Evolutionary conservation across 1,284 basidiomycete species (phyloP).

Genomic region (Cutaneotrichosporon spelunceum): DNA sequence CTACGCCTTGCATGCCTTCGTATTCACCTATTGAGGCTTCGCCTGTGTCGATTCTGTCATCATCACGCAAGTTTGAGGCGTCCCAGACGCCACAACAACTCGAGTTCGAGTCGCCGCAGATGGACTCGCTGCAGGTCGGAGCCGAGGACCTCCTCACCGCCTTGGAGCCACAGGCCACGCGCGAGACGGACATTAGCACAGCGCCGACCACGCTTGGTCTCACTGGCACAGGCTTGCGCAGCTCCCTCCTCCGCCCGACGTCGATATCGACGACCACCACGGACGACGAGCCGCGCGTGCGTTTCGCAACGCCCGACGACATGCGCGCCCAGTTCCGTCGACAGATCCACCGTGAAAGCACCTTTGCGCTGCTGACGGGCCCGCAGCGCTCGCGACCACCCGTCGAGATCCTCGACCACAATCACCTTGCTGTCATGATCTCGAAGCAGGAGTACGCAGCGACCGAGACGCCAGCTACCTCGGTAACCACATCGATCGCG

Average conservation of each 20-base stretch:
- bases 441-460: not conserved
- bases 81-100: no score
- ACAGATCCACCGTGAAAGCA: constrained; percentile 4
- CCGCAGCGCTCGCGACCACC: not conserved
- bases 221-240: not conserved
- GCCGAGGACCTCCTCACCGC: not conserved
- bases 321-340: constrained; percentile 2
- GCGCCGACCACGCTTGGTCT: constrained; percentile 1
- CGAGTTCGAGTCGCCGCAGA: not conserved
- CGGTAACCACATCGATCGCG: not conserved
- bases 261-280: not conserved
- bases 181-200: constrained; percentile 1
- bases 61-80: not conserved
- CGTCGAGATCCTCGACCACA: constrained; percentile 3
- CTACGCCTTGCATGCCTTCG: not conserved
- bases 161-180: constrained; percentile 2
- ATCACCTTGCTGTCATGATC: not conserved
- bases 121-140: not conserved
- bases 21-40: not conserved
- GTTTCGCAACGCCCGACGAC: constrained; percentile 1
- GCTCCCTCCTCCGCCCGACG: not conserved
- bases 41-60: not conserved
- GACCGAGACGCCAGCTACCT: not conserved
- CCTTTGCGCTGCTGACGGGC: not conserved
- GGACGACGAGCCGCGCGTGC: constrained; percentile 1